Conservation (phyloP, 768 basidiomycete species). For the Lanmaoa rubissima region DNA sequence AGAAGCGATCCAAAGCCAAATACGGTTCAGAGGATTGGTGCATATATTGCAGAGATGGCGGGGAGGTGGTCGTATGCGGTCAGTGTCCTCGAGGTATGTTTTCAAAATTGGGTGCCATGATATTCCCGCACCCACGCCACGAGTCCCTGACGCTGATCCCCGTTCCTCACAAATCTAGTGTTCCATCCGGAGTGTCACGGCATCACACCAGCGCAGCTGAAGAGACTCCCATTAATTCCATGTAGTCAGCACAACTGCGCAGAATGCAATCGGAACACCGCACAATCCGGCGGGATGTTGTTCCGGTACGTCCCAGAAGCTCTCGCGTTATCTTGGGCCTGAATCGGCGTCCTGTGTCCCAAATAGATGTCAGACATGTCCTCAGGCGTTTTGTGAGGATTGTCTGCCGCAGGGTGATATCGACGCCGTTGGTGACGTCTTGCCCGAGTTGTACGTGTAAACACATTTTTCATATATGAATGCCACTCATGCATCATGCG, state of each 20-base stretch:
- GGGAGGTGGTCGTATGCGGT: constrained; percentile 47
- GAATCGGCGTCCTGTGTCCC: background rate
- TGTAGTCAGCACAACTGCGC: constrained; percentile 55
- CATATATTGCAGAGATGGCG: constrained; percentile 58
- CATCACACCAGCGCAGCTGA: constrained; percentile 31
- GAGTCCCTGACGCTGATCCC: background rate
- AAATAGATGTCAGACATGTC: constrained; percentile 56
- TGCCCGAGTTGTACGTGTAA: constrained; percentile 55
- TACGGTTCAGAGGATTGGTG: constrained; percentile 60
- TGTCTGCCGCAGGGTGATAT: constrained; percentile 52
- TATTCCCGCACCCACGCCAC: constrained; percentile 2
- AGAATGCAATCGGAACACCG: constrained; percentile 42
- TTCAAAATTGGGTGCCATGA: background rate
- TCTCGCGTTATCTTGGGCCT: background rate
- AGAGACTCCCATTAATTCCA: constrained; percentile 21
- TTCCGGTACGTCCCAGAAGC: constrained; percentile 42
- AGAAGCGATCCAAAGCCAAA: constrained; percentile 35
- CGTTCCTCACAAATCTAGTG: constrained; percentile 34
- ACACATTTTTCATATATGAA: background rate
- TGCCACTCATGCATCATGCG: constrained; percentile 7
- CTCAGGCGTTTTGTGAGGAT: constrained; percentile 59
- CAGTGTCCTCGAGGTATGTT: constrained; percentile 53
- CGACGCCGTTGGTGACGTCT: constrained; percentile 48
- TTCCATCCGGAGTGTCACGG: constrained; percentile 54
- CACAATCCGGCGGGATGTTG: constrained; percentile 54